Conservation (phyloP, 225 moss, liverwort and hornwort genomes). For the Physcomitrium patens region DNA sequence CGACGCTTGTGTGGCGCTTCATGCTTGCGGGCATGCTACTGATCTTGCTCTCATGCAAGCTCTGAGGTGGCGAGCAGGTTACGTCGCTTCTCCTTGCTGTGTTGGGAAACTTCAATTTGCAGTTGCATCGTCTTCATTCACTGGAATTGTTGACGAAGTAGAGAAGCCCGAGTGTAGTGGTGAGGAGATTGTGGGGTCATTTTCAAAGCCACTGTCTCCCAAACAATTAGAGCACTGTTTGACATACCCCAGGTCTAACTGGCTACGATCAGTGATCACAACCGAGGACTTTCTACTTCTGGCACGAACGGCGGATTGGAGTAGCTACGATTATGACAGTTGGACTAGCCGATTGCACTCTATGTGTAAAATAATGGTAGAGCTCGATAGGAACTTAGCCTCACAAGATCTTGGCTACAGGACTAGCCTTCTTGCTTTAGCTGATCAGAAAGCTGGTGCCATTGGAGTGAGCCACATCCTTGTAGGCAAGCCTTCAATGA, state of each 20-base stretch:
- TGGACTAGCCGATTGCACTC: slow-evolving; percentile 67
- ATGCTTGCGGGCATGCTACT: slow-evolving; percentile 93
- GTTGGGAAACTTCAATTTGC: slow-evolving; percentile 89
- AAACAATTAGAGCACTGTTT: slow-evolving; percentile 35
- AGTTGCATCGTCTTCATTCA: slow-evolving; percentile 36
- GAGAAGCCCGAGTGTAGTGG: slow-evolving; percentile 9
- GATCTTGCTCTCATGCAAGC: slow-evolving; percentile 88
- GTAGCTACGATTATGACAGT: slow-evolving; percentile 82
- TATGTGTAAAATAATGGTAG: slow-evolving; percentile 83
- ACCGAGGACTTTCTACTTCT: slow-evolving; percentile 68
- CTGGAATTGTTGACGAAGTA: slow-evolving; percentile 15
- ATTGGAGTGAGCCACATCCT: slow-evolving; percentile 88
- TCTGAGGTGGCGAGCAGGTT: slow-evolving; percentile 69
- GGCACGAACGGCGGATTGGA: slow-evolving; percentile 92
- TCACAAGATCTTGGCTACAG: slow-evolving; percentile 74
- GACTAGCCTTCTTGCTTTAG: slow-evolving; percentile 60
- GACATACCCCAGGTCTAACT: slow-evolving; percentile 79
- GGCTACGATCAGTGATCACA: slow-evolving; percentile 63
- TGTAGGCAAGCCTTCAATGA: slow-evolving; percentile 57
- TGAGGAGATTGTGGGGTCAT: slow-evolving; percentile 15
- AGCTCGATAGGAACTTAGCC: slow-evolving; percentile 87
- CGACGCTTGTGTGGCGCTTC: slow-evolving; percentile 88
- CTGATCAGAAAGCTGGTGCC: slow-evolving; percentile 74
- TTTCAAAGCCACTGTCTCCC: slow-evolving; percentile 5
- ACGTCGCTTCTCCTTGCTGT: slow-evolving; percentile 92